Percentiles rank a stretch among this genome's conserved stretches.
Conservation (phyloP, 2,329 filamentous ascomycete genomes). For the Epichloe coenophiala region DNA sequence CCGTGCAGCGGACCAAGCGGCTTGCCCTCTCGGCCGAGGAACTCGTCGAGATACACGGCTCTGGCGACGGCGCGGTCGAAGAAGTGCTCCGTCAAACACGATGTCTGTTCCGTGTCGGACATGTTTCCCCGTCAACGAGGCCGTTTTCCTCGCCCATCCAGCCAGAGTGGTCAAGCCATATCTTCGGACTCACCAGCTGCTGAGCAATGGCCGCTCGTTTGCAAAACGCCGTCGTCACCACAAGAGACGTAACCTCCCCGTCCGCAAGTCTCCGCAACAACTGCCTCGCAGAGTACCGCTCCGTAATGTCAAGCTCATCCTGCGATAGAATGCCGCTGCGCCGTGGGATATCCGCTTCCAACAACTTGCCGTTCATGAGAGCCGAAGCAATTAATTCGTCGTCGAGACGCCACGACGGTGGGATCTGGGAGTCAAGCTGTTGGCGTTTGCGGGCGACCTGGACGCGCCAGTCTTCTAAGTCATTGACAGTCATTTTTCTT, state of each 20-base stretch:
- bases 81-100: conserved; percentile 30
- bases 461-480: background rate
- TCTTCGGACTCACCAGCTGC: conserved; percentile 12
- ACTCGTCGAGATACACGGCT: conserved; percentile 9
- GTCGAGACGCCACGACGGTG: conserved; percentile 4
- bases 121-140: too few relatives aligned
- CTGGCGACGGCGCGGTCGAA: conserved; percentile 21
- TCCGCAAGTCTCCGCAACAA: conserved; percentile 22
- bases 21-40: conserved; percentile 5
- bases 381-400: background rate
- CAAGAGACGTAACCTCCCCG: conserved; percentile 18
- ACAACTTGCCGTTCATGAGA: background rate
- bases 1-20: conserved; percentile 12
- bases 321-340: conserved; percentile 24
- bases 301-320: conserved; percentile 30
- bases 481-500: background rate
- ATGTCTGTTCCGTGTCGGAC: conserved; percentile 7
- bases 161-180: background rate
- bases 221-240: conserved; percentile 21
- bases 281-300: conserved; percentile 22
- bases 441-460: background rate
- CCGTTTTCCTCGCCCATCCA: too few relatives aligned
- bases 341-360: conserved; percentile 7
- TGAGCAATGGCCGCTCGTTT: conserved; percentile 17
- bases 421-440: conserved; percentile 1